Percentiles rank a stretch among this genome's conserved stretches.
These are phyloP conservation scores for Exophiala sp. DNA, from an alignment of 2,329 filamentous ascomycete genomes.

Conservation along the genomic window DNA sequence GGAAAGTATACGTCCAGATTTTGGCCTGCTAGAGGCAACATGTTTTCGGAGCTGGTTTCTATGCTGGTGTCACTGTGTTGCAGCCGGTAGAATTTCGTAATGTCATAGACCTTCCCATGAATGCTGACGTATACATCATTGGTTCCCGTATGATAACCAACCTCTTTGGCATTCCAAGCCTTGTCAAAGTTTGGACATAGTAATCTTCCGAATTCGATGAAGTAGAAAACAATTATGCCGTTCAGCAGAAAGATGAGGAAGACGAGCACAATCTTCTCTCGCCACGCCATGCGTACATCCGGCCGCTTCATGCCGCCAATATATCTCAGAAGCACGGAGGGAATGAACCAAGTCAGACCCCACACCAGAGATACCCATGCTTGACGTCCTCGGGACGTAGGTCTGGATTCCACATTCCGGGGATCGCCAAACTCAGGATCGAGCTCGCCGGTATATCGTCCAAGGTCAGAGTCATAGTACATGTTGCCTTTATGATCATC, in stretches of 20 bases:
- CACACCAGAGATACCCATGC: slow-evolving; percentile 78
- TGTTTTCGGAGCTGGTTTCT: slow-evolving; percentile 55
- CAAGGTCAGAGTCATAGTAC: slow-evolving; percentile 64
- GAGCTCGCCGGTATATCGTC: slow-evolving; percentile 60
- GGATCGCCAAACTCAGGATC: slow-evolving; percentile 74
- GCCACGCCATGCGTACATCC: slow-evolving; percentile 94
- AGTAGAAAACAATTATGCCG: slow-evolving; percentile 79
- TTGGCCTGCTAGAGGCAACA: slow-evolving; percentile 71
- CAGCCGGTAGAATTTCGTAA: slow-evolving; percentile 77
- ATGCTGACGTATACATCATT: slow-evolving; percentile 83
- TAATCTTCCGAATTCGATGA: slow-evolving; percentile 74
- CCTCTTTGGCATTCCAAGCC: slow-evolving; percentile 69
- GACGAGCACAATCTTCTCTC: slow-evolving; percentile 84
- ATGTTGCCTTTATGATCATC: slow-evolving; percentile 66
- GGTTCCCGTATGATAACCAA: slow-evolving; percentile 62
- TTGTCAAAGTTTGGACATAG: slow-evolving; percentile 90
- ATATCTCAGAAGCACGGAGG: slow-evolving; percentile 71
- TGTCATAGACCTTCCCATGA: slow-evolving; percentile 83
- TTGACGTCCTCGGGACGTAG: slow-evolving; percentile 59
- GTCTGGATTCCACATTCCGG: slow-evolving; percentile 67
- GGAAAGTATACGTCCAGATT: slow-evolving; percentile 82
- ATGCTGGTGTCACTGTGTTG: slow-evolving; percentile 72
- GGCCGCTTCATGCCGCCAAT: slow-evolving; percentile 94
- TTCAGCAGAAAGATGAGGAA: slow-evolving; percentile 78
- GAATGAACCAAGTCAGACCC: slow-evolving; percentile 89